A percentile compares a stretch with the other conserved stretches of the same genome.
Conservation (phyloP, 768 basidiomycete genomes). For the Russula sp. region DNA sequence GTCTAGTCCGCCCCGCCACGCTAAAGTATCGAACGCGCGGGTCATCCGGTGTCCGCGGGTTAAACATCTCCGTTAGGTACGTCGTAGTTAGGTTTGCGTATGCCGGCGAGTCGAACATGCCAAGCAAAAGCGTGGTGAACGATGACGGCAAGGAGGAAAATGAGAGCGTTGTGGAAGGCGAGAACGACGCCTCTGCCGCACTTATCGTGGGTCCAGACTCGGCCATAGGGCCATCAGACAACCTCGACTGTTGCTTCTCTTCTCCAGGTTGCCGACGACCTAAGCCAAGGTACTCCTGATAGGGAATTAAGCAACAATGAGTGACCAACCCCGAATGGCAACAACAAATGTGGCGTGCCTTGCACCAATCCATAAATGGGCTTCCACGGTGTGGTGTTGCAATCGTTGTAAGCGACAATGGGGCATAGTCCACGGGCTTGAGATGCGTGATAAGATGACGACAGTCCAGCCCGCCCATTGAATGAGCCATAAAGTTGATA, state of each 20-base stretch:
- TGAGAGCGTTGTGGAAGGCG: constrained; percentile 33
- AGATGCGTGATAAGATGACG: constrained; percentile 86
- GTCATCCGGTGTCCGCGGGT: constrained; percentile 71
- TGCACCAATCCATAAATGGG: constrained; percentile 99
- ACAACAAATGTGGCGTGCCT: constrained; percentile 55
- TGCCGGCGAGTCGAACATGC: constrained; percentile 90
- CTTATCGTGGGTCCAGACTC: neutral
- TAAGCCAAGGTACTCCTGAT: constrained; percentile 84
- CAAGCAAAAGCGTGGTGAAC: constrained; percentile 80
- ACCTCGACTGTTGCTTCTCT: neutral
- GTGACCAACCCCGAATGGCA: neutral
- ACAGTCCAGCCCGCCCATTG: constrained; percentile 97
- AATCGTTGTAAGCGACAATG: constrained; percentile 81
- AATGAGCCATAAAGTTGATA: constrained; percentile 91
- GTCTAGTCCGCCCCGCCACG: constrained; percentile 68
- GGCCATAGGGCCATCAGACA: neutral
- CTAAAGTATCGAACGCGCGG: constrained; percentile 87
- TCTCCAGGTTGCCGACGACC: constrained; percentile 33
- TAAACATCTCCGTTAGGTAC: constrained; percentile 76
- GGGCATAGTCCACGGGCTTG: constrained; percentile 73
- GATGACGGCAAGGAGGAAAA: constrained; percentile 68
- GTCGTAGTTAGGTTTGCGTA: constrained; percentile 88
- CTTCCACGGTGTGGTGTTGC: constrained; percentile 93
- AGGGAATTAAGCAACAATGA: neutral
- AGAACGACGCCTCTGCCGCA: neutral